These are phyloP conservation scores for Berkeleyomyces basicola DNA, from an alignment of 2,329 filamentous ascomycete genomes.

Conservation along the genomic window DNA sequence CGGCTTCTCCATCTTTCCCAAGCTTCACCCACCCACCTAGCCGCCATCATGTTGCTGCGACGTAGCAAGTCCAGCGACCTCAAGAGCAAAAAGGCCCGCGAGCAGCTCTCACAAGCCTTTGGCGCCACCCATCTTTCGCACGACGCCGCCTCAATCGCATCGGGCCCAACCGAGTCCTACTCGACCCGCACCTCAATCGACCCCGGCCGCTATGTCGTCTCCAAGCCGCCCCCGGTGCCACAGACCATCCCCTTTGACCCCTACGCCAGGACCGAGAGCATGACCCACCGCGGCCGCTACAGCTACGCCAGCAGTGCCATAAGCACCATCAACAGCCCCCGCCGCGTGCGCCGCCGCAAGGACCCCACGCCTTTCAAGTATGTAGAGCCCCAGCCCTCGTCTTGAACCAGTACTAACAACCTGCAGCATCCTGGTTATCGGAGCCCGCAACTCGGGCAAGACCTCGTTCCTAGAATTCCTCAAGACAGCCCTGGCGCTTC, in stretches of 20 bases:
- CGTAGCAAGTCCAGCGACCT: slow-evolving; percentile 52
- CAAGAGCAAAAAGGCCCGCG: slow-evolving; percentile 44
- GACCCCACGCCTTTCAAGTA: slow-evolving; percentile 98
- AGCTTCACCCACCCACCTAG: slow-evolving; percentile 19
- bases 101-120: slow-evolving; percentile 32
- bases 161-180: slow-evolving; percentile 28
- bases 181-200: slow-evolving; percentile 37
- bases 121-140: slow-evolving; percentile 38
- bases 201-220: slow-evolving; percentile 26
- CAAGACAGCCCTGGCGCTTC: slow-evolving; percentile 66
- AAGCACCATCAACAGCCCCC: slow-evolving; percentile 83
- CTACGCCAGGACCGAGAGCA: slow-evolving; percentile 76
- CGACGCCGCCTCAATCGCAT: slow-evolving; percentile 44
- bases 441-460: slow-evolving; percentile 76
- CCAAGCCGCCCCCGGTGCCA: slow-evolving; percentile 37
- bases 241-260: slow-evolving; percentile 45
- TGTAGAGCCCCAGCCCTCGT: slow-evolving; percentile 26
- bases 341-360: slow-evolving; percentile 82
- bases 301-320: slow-evolving; percentile 88
- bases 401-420: neutral
- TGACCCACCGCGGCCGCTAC: slow-evolving; percentile 90
- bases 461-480: slow-evolving; percentile 95
- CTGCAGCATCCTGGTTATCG: slow-evolving; percentile 71
- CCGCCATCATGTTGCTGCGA: slow-evolving; percentile 42
- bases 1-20: neutral